Conservation (phyloP, 83 land plant genomes). For the Picea abies region DNA sequence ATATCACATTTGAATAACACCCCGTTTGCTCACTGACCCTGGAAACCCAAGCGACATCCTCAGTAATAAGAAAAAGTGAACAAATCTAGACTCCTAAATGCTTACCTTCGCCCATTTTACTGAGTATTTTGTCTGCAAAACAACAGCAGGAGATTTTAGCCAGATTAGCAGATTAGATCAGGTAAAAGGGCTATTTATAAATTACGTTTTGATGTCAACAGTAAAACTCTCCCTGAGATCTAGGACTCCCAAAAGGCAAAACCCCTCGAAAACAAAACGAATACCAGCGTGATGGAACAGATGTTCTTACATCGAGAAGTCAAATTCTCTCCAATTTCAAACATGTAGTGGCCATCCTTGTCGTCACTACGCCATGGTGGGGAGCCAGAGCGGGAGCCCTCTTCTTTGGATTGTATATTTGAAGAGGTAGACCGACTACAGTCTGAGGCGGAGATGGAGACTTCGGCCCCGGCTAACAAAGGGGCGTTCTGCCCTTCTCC, state of each 20-base stretch:
- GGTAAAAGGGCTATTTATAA: not conserved
- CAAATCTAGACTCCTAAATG: too few species aligned
- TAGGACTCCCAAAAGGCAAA: not conserved
- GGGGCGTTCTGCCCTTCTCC: too few species aligned
- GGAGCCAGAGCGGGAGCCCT: constrained; percentile 24
- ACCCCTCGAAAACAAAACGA: not conserved
- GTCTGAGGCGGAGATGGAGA: not conserved
- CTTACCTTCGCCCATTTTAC: constrained; percentile 98
- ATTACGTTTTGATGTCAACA: constrained; percentile 33
- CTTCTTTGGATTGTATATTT: not conserved
- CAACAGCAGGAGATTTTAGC: not conserved
- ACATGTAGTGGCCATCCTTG: constrained; percentile 57
- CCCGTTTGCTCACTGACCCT: not conserved
- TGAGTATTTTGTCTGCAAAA: constrained; percentile 81
- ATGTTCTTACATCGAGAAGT: constrained; percentile 48
- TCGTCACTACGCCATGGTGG: constrained; percentile 53
- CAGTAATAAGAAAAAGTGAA: not conserved
- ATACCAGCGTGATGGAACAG: not conserved
- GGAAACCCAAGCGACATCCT: too few species aligned
- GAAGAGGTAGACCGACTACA: not conserved
- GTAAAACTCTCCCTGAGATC: not conserved
- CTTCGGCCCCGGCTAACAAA: not conserved
- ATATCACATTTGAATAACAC: too few species aligned
- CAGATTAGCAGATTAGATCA: not conserved
- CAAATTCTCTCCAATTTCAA: constrained; percentile 58